Base-by-base conservation (phyloP, 2,329 filamentous ascomycete species). In the Apiospora rasikravindrae region DNA sequence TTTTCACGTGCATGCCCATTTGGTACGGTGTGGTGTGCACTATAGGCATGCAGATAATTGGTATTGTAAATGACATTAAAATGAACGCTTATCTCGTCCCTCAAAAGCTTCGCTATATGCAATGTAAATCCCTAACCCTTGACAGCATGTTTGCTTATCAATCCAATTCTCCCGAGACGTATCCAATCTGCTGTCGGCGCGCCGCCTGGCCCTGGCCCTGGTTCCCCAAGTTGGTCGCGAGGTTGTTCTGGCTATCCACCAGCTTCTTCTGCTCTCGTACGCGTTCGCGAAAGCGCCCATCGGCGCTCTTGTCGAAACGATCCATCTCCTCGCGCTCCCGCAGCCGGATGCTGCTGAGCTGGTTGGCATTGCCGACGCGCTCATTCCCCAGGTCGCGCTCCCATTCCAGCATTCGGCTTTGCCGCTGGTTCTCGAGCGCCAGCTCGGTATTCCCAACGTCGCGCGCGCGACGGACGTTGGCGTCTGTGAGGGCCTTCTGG, bases 151-250 rank as follows among this genome's bases (percentile, higher is more conserved):
- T 26, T 64, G 33, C 57, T 64, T 40, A 64, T 68, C 44, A 87
- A 73, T 84, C 84, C 77, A 89, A 72, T 81, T 89, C 88, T 67
- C 84, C 84, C 66, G 85, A 85, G 44, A 90, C 83, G 74, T 84
- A 90, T n/a, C 88, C 88, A 81, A 89, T 87, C 81, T 88, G 86
- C 81, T 88, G 57, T 73, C 85, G 83, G 75, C 86, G 80, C 57
- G 78, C 79, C 19, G 79, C 80, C 16, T 81, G 78, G n/a, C 80
- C 80, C 16, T 81, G 78, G n/a, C 80, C 79, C 8, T 81, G 40
- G 45, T 71, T 74, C 4, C 79, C 77, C 57, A 85, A 74, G 71
- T 79, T 82, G 47, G 78, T 78, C 24, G 84, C 84, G 10, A 85
- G 78, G 49, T 74, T 73, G 67, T 77, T 80, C 81, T 86, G 84